These are phyloP conservation scores for Choricystis sp. DNA, from an alignment of 139 green algal genomes.

Conservation along the genomic window DNA sequence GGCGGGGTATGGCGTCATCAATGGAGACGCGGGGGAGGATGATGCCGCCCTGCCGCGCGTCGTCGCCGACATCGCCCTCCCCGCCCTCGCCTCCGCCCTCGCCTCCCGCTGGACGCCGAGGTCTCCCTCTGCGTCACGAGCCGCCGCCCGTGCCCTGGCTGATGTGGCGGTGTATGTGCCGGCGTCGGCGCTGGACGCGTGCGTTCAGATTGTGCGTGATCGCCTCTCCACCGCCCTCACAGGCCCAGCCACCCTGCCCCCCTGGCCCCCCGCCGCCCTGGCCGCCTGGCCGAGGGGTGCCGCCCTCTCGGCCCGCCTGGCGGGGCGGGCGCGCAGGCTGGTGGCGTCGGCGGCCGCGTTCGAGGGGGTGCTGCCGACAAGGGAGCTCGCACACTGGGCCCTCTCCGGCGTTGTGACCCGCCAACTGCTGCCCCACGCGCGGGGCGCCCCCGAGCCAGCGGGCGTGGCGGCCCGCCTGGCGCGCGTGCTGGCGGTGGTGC, in stretches of 20 bases:
- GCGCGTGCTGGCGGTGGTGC: conserved; percentile 17
- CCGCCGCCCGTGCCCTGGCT: conserved; percentile 18
- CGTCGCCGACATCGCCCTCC: conserved; percentile 50
- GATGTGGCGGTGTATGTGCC: conserved; percentile 47
- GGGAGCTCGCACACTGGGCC: conserved; percentile 18
- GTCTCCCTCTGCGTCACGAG: conserved; percentile 18
- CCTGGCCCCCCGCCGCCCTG: conserved; percentile 31
- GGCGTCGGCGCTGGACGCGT: background rate
- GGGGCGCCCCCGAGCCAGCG: background rate
- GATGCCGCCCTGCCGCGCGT: conserved; percentile 46
- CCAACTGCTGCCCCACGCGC: conserved; percentile 25
- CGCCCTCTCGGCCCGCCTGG: conserved; percentile 25
- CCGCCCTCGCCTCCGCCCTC: conserved; percentile 22
- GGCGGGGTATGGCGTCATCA: background rate
- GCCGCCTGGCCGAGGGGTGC: conserved; percentile 12
- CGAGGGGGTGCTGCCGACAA: conserved; percentile 25
- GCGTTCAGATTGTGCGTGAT: conserved; percentile 2
- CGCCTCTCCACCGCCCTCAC: background rate
- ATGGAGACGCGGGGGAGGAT: too few species aligned
- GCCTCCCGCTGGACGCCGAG: conserved; percentile 35
- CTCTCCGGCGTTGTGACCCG: conserved; percentile 12
- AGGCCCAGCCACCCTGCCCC: conserved; percentile 10
- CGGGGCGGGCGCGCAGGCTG: conserved; percentile 22
- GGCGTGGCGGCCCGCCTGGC: conserved; percentile 9
- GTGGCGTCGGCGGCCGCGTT: conserved; percentile 20